These are phyloP conservation scores for Salix purpurea DNA, from an alignment of 345 rosid genomes.

Conservation along the genomic window DNA sequence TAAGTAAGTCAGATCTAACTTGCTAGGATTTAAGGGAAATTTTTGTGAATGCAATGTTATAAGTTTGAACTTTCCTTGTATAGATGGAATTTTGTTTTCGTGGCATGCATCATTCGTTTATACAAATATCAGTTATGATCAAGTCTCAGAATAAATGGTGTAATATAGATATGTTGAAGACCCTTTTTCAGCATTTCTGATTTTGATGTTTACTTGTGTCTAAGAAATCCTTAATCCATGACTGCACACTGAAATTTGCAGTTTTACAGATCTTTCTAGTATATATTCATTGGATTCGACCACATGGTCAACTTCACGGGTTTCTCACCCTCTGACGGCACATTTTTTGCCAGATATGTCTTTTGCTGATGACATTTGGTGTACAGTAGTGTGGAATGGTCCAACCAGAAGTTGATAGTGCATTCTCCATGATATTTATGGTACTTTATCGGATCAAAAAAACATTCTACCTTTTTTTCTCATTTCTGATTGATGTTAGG, in stretches of 20 bases:
- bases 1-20: slow-evolving; percentile 15
- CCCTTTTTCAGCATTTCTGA: neutral
- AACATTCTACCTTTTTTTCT: too few relatives aligned
- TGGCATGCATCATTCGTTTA: neutral
- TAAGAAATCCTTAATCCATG: neutral
- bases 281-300: neutral
- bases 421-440: neutral
- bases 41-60: neutral
- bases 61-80: neutral
- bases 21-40: neutral
- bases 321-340: slow-evolving; percentile 9
- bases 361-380: neutral
- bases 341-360: neutral
- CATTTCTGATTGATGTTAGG: too few relatives aligned
- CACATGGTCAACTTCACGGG: neutral
- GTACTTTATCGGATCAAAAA: too few relatives aligned
- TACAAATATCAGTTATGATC: neutral
- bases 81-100: neutral
- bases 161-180: neutral
- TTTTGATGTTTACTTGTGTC: neutral
- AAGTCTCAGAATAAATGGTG: neutral
- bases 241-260: neutral
- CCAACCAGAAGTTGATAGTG: neutral
- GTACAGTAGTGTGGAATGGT: slow-evolving; percentile 1
- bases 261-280: neutral